phyloP scores from a whole-genome alignment of 495 filamentous ascomycete species.

The Amphirosellinia nigrospora region DNA sequence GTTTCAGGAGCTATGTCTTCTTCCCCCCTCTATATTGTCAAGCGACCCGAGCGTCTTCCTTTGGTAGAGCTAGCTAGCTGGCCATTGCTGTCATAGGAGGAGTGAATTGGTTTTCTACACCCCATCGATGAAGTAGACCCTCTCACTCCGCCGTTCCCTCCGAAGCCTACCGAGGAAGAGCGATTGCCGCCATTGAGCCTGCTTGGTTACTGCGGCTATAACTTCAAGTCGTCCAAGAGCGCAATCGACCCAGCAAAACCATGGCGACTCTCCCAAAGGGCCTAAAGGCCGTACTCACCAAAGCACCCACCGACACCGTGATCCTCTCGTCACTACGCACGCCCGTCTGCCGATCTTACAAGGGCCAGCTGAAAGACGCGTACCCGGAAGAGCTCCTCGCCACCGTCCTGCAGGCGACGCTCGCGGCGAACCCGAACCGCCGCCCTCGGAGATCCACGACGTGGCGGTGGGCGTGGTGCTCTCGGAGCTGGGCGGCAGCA shows the following conservation, averaged over 20 bases:
- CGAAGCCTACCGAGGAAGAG: background rate
- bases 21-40: background rate
- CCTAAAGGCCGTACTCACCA: constrained; percentile 77
- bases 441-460: constrained; percentile 75
- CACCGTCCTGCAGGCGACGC: constrained; percentile 79
- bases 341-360: constrained; percentile 79
- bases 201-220: background rate
- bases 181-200: background rate
- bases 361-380: constrained; percentile 84
- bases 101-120: background rate
- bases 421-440: constrained; percentile 73
- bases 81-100: background rate
- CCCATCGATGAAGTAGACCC: background rate
- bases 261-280: constrained; percentile 56
- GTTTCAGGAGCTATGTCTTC: background rate
- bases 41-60: background rate
- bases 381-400: constrained; percentile 90
- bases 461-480: constrained; percentile 87
- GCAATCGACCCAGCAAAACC: background rate
- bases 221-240: background rate
- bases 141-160: background rate
- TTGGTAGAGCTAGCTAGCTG: background rate
- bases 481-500: constrained; percentile 86
- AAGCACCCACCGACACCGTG: constrained; percentile 81
- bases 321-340: constrained; percentile 89